Evolutionary conservation across 176 grass and related monocot genomes (phyloP), one percentile per base, ranked within the genome.

Genomic region (Aechmea fasciata): DNA sequence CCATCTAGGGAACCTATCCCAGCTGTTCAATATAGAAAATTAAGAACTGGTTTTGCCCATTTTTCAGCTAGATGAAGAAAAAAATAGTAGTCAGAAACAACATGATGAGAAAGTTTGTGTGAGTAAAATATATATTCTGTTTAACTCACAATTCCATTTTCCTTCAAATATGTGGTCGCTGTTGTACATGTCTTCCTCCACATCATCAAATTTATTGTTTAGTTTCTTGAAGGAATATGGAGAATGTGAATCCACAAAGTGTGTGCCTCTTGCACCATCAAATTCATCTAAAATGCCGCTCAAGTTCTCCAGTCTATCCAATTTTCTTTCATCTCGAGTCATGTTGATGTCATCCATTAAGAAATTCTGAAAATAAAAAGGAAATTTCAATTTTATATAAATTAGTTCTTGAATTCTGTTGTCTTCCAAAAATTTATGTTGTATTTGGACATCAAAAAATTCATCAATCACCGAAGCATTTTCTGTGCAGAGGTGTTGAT

Each of bases 141-240:
- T 4, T 53, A 71, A 84, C 81, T 84, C 78, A 88, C 85, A 57
- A 75, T 67, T 70, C 74, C 78, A 81, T 64, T 73, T 33, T 63
- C 75, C 69, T 84, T 68, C 61, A 75, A 52, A 52, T 71, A 51
- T 53, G 26, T 47, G 48, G 77, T 71, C 67, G 5, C 33, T 41
- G 57, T 14, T 71, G 63, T 71, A 74, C 70, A 78, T 84, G 41
- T 75, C 74, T 77, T 78, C 77, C 29, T 88, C 74, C 66, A 67
- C 62, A n/a, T 20, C 48, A 81, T 57, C 73, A 25, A 68, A 67
- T 48, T 84, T 73, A 75, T 66, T 52, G 66, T 67, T 78, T 26
- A 50, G 74, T 52, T 77, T 74, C 65, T 73, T 70, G 73, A 52
- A 80, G 69, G 68, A 61, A 66, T 67, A 68, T 11, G 65, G 51